These are phyloP conservation scores for Cadophora sp. DNA, from an alignment of 2,329 filamentous ascomycete species.

Conservation along the genomic window DNA sequence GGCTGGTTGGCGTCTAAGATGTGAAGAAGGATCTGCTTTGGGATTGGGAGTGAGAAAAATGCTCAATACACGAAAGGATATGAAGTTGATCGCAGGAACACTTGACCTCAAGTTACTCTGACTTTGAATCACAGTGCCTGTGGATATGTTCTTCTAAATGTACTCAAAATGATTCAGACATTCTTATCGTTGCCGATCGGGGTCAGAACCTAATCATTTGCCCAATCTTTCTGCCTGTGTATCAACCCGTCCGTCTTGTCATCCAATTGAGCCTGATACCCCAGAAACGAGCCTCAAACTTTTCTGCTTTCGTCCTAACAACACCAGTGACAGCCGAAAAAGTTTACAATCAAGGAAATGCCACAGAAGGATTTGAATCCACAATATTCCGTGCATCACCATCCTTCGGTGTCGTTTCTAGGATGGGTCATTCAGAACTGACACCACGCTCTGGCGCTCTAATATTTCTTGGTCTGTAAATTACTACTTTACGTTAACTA, in stretches of 20 bases:
- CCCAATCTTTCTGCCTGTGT: too few species aligned
- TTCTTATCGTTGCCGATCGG: too few species aligned
- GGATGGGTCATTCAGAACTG: too few species aligned
- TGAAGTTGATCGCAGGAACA: not conserved
- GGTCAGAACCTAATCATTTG: too few species aligned
- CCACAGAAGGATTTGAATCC: too few species aligned
- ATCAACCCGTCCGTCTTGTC: not conserved
- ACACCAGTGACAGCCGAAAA: not conserved
- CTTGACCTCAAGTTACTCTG: not conserved
- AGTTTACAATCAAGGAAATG: not conserved
- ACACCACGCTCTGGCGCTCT: too few species aligned
- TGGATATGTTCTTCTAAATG: not conserved
- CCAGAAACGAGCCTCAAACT: not conserved
- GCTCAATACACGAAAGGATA: conserved; percentile 15
- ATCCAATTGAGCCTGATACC: not conserved
- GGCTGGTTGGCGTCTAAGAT: conserved; percentile 17
- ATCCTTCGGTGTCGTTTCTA: too few species aligned
- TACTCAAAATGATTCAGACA: not conserved
- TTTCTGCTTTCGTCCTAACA: conserved; percentile 11
- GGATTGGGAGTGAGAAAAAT: conserved; percentile 5
- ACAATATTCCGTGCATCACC: too few species aligned
- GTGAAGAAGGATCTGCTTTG: conserved; percentile 10
- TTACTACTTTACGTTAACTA: too few species aligned
- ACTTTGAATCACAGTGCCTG: not conserved
- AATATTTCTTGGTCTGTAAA: too few species aligned